A percentile compares a stretch with the other conserved stretches of the same genome.
These are phyloP conservation scores for Peronospora belbahrii DNA, from an alignment of 352 stramenopile species.

Conservation along the genomic window DNA sequence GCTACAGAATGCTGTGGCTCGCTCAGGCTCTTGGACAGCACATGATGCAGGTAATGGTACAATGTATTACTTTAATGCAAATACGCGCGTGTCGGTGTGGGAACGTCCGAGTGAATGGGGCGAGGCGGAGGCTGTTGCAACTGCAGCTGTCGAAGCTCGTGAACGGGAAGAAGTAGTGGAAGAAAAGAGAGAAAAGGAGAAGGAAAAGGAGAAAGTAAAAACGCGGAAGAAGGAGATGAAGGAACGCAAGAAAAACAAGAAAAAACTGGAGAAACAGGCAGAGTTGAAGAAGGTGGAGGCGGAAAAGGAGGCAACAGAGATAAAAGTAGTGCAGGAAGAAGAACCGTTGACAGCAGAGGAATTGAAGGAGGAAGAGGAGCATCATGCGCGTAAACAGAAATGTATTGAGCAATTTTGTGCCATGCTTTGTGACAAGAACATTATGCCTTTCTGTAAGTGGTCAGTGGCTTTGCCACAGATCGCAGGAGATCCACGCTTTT, in stretches of 20 bases:
- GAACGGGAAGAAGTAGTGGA: constrained; percentile 10
- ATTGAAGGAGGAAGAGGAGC: constrained; percentile 20
- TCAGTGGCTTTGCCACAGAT: constrained; percentile 72
- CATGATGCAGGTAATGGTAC: constrained; percentile 64
- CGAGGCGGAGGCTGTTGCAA: constrained; percentile 10
- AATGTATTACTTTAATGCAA: constrained; percentile 77
- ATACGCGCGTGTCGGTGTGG: constrained; percentile 60
- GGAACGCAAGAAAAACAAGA: constrained; percentile 15
- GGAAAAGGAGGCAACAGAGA: constrained; percentile 1
- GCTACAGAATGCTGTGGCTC: constrained; percentile 58
- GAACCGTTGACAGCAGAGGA: constrained; percentile 30
- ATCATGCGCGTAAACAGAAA: constrained; percentile 35
- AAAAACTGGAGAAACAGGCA: constrained; percentile 11
- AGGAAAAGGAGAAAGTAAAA: constrained; percentile 2
- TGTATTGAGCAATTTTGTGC: constrained; percentile 50
- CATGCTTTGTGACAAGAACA: constrained; percentile 78
- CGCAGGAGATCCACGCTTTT: constrained; percentile 59
- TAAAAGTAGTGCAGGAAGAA: constrained; percentile 13
- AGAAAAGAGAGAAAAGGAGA: neutral
- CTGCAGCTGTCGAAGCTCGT: constrained; percentile 3
- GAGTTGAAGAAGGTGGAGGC: constrained; percentile 2
- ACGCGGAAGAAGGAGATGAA: constrained; percentile 13
- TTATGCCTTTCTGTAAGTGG: constrained; percentile 82
- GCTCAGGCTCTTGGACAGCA: constrained; percentile 58
- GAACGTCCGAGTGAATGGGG: constrained; percentile 63